Evolutionary conservation across 192 early-diverging fungal species (phyloP), one percentile per base, ranked within the genome.

Genomic region (Coemansia sp.): DNA sequence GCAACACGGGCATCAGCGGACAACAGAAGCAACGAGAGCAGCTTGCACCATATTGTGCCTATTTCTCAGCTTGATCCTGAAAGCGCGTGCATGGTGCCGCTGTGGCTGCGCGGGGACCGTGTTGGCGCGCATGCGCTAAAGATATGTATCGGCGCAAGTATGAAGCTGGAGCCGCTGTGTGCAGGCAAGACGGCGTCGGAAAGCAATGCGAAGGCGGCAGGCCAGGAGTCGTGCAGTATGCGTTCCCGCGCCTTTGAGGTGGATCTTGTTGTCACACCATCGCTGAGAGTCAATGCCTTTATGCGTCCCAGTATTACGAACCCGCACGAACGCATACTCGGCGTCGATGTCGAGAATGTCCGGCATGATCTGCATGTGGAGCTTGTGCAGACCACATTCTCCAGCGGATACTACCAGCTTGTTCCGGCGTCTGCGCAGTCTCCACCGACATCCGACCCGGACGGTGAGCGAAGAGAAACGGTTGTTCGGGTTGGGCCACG

Each of bases 221-320:
- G 20, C 12, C 33, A n/a, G 34, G 34, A 36, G 26, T 30, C 39
- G 44, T 59, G 48, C 52, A 41, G n/a, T 0, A 52, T 84, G 72
- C 83, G 77, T 15, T 69, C 83, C 23, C 75, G 77, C 7, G 53
- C 36, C 43, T 79, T 74, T 24, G 77, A 74, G n/a, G 33, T 79
- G 2, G 73, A 79, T 30, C 59, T 76, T 35, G 85, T 92, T 20
- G 94, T 99, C 4, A 74, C 86, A 41, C 93, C 95, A 10, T 96
- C 95, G 5, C 82, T 99, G 18, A 88, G 94, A 55, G 93, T 99
- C 73, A 96, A 95, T 69, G 93, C 95, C 0, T 97, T 99, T 75
- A 94, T 96, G 10, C 77, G 95, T 26, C 92, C 93, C 7, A 93
- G 94, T 62, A 79, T 87, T 21, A 84, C 74, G n/a, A 82, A 73